Percentiles rank a stretch among this genome's conserved stretches.
phyloP scores from a whole-genome alignment of 1,139 yeast genomes.

The Taphrina betulina region DNA sequence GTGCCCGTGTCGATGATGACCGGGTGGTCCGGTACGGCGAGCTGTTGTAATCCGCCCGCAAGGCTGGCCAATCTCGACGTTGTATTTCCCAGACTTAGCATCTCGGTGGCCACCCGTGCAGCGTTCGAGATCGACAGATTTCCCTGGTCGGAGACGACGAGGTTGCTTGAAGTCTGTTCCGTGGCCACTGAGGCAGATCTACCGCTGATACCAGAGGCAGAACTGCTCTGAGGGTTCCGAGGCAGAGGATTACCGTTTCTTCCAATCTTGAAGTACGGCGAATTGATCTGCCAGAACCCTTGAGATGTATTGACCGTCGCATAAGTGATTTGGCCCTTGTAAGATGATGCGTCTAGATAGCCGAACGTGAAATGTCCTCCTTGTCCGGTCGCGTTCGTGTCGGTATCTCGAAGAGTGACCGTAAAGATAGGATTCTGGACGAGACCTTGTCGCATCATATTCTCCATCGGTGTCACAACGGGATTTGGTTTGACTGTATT shows the following conservation, averaged over 20 bases:
- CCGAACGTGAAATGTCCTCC: constrained; percentile 86
- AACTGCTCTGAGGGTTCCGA: constrained; percentile 43
- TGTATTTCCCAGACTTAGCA: not conserved
- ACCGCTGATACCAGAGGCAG: not conserved
- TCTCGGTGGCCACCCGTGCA: constrained; percentile 11
- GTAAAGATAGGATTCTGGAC: constrained; percentile 17
- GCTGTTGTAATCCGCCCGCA: constrained; percentile 13
- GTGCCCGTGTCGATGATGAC: constrained; percentile 95
- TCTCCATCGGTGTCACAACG: constrained; percentile 28
- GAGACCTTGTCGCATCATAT: constrained; percentile 22
- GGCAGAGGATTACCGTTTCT: constrained; percentile 81
- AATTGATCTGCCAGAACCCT: constrained; percentile 98
- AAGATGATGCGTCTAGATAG: constrained; percentile 12
- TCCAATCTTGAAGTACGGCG: constrained; percentile 86
- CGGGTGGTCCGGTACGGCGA: constrained; percentile 57
- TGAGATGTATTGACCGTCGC: constrained; percentile 88
- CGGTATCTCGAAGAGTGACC: constrained; percentile 15
- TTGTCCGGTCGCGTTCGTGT: constrained; percentile 19
- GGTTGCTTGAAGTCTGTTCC: not conserved
- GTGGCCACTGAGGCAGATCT: not conserved
- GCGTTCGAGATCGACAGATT: constrained; percentile 19
- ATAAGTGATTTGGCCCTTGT: constrained; percentile 28
- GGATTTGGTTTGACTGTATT: constrained; percentile 31
- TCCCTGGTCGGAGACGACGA: not conserved
- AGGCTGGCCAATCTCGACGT: not conserved